Percentiles rank a stretch among this genome's conserved stretches.
phyloP scores from a whole-genome alignment of 352 stramenopile genomes.

The Phytophthora europaea region DNA sequence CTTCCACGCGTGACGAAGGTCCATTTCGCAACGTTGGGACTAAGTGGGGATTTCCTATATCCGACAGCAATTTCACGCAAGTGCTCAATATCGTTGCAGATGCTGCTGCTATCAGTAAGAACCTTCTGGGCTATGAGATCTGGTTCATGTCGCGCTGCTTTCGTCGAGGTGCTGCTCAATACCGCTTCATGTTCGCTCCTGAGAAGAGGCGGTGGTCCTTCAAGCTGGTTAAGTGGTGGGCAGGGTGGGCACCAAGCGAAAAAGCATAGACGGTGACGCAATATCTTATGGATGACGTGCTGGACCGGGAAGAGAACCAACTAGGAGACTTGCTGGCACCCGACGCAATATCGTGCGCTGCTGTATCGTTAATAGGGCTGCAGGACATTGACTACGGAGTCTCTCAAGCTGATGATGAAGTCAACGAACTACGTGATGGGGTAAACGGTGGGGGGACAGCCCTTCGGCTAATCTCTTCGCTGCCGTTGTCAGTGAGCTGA shows the following conservation, averaged over 20 bases:
- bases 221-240: conserved; percentile 36
- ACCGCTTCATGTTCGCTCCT: conserved; percentile 38
- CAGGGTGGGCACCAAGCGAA: conserved; percentile 18
- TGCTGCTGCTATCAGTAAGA: conserved; percentile 5
- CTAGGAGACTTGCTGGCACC: neutral
- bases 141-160: conserved; percentile 21
- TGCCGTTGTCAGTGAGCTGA: neutral
- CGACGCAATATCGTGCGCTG: neutral
- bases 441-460: no score
- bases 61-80: conserved; percentile 24
- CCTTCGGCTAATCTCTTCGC: neutral
- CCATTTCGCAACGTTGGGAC: conserved; percentile 4
- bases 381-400: neutral
- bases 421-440: neutral
- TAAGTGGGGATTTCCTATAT: conserved; percentile 12
- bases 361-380: neutral
- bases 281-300: neutral
- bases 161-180: conserved; percentile 23
- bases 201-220: conserved; percentile 18
- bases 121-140: conserved; percentile 6
- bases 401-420: neutral
- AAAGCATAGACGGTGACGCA: conserved; percentile 4
- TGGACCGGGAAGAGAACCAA: neutral
- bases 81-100: conserved; percentile 19
- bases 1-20: neutral